Base-by-base conservation (phyloP, 2,329 filamentous ascomycete species). In the Gremmenia infestans region DNA sequence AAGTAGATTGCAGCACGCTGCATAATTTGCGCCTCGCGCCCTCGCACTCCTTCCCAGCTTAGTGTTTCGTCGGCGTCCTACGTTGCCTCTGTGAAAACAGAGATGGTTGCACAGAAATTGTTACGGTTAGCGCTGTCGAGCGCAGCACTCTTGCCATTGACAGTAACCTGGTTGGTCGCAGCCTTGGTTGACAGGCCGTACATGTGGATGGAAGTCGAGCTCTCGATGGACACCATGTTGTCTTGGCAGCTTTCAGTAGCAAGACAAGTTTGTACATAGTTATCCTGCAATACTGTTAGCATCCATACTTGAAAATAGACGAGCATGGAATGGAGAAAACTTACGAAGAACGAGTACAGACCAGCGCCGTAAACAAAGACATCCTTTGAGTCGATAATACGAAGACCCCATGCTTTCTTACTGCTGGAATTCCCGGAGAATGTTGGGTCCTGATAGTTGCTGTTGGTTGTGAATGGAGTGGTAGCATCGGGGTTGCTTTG, bases 401-500 rank as follows among this genome's bases (percentile, higher is more conserved):
- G 86, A 47, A 94, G 76, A 65, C 88, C 90, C 86, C 86, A 91
- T 1, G 89, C 82, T 68, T 91, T 90, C 59, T 82, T 83, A 71
- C 50, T 55, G 8, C 43, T 48, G 8, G 59, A 35, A 48, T 75
- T 74, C 2, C 74, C 65, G 17, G 67, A 73, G 69, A 94, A 96
- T 64, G 85, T 79, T 0, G 91, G 88, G 68, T 93, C 89, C 48
- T 71, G 72, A 65, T 78, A 88, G 6, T 73, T 73, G 17, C 78
- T 61, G 65, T 86, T 82, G 60, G 76, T 73, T 0, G 75, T 75
- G 72, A 88, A 91, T 40, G 86, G 88, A 9, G 81, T 77, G 9
- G 81, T 78, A 2, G 89, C 82, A 63, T 87, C 81, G 4, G 91
- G 90, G 75, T 93, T 92, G 70, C 87, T 82, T 74, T 96, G 89